These are phyloP conservation scores for Thyridium curvatum DNA, from an alignment of 2,329 filamentous ascomycete species.

Conservation along the genomic window DNA sequence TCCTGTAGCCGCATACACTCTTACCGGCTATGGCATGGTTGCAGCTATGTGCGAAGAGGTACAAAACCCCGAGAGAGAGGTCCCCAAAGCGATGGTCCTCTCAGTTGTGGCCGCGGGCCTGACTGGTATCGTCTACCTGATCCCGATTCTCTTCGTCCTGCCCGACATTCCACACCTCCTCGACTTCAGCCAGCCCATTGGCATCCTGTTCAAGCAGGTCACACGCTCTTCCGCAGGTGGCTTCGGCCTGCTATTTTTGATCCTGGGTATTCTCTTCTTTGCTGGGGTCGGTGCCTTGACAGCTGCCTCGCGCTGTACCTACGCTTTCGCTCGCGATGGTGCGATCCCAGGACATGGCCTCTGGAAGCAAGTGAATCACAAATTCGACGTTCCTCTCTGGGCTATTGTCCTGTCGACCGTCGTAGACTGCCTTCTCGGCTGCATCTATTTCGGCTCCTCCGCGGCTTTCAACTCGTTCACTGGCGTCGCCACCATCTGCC, in stretches of 20 bases:
- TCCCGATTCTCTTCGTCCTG: conserved; percentile 64
- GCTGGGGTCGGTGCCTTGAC: conserved; percentile 66
- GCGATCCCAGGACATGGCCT: conserved; percentile 56
- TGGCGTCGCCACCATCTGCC: conserved; percentile 31
- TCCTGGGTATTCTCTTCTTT: conserved; percentile 60
- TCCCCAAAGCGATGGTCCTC: conserved; percentile 66
- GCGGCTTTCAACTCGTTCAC: conserved; percentile 38
- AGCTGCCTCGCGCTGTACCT: conserved; percentile 59
- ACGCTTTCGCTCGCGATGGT: conserved; percentile 65
- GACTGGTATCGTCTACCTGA: conserved; percentile 60
- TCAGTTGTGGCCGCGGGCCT: conserved; percentile 62
- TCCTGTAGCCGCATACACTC: too few species aligned
- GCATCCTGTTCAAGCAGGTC: too few species aligned
- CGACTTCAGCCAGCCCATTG: too few species aligned
- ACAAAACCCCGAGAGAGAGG: conserved; percentile 56
- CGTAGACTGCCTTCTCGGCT: conserved; percentile 30
- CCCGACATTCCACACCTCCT: conserved; percentile 50
- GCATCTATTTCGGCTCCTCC: conserved; percentile 33
- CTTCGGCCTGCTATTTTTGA: conserved; percentile 53
- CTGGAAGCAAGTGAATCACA: conserved; percentile 57
- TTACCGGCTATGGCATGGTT: too few species aligned
- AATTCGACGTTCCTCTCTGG: conserved; percentile 60
- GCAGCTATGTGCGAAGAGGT: conserved; percentile 71
- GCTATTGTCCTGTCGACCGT: conserved; percentile 41
- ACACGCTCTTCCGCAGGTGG: conserved; percentile 46